Evolutionary conservation across 179 eudicot species (phyloP).

Genomic region (Gypsophila paniculata): DNA sequence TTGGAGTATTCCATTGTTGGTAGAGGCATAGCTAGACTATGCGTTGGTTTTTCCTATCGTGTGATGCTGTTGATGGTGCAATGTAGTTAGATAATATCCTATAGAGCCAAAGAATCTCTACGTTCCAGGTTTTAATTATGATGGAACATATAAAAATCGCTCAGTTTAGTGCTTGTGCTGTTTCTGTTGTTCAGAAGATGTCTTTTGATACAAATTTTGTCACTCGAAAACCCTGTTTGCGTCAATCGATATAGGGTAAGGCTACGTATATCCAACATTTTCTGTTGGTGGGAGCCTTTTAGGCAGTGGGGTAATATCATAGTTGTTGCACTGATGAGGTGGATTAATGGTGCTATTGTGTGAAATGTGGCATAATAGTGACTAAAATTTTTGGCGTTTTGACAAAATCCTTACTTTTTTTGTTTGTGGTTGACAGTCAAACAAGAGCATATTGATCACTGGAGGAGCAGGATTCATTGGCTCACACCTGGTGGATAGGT

Average conservation of each 20-base stretch:
- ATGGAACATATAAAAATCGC: too few relatives aligned
- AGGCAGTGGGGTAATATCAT: too few relatives aligned
- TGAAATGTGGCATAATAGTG: neutral
- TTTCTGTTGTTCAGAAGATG: too few relatives aligned
- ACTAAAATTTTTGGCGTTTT: neutral
- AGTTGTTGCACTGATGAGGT: neutral
- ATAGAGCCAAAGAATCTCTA: neutral
- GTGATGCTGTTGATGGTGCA: conserved; percentile 27
- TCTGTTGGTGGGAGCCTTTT: too few relatives aligned
- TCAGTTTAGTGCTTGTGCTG: too few relatives aligned
- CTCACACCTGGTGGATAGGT: conserved; percentile 80
- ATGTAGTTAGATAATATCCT: neutral
- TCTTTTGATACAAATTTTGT: too few relatives aligned
- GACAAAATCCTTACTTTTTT: conserved; percentile 14
- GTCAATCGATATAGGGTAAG: too few relatives aligned
- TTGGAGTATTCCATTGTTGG: neutral
- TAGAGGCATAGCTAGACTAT: neutral
- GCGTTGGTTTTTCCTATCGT: neutral
- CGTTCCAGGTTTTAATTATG: too few relatives aligned
- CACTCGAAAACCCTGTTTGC: too few relatives aligned
- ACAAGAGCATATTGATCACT: conserved; percentile 80
- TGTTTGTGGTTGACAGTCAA: conserved; percentile 49
- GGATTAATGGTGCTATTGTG: conserved; percentile 3
- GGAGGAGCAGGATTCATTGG: conserved; percentile 99
- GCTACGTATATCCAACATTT: too few relatives aligned